Percentiles rank a stretch among this genome's conserved stretches.
Conservation (phyloP, 495 filamentous ascomycete genomes). For the Podospora australis region DNA sequence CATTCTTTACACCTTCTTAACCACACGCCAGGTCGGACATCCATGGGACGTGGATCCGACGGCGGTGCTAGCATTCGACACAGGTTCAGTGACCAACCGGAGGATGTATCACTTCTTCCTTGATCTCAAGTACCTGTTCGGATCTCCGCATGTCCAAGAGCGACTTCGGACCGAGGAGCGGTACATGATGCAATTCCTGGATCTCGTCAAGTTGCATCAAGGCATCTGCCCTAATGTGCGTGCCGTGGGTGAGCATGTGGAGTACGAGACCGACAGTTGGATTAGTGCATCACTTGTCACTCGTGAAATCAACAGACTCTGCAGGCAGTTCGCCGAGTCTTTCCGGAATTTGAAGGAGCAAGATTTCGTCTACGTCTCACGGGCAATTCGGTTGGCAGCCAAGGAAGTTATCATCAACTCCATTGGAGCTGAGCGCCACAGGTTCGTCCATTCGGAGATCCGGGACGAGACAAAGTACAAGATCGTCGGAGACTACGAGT, state of each 20-base stretch:
- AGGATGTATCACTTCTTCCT: conserved; percentile 96
- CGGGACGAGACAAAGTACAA: conserved; percentile 80
- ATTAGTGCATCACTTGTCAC: conserved; percentile 93
- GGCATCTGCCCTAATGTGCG: conserved; percentile 92
- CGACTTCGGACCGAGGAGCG: conserved; percentile 73
- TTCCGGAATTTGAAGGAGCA: conserved; percentile 63
- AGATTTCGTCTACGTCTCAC: conserved; percentile 54
- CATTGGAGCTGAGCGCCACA: conserved; percentile 75
- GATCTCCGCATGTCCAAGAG: conserved; percentile 78
- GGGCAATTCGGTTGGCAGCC: conserved; percentile 70
- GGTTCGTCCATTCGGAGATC: conserved; percentile 84
- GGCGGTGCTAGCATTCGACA: conserved; percentile 84
- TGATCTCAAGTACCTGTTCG: conserved; percentile 83
- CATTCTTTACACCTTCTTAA: conserved; percentile 95
- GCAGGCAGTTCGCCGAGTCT: conserved; percentile 78
- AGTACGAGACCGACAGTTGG: conserved; percentile 98
- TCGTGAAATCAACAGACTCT: conserved; percentile 86
- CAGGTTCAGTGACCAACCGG: conserved; percentile 86
- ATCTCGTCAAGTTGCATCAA: conserved; percentile 90
- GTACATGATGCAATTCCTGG: conserved; percentile 89
- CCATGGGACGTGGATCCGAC: conserved; percentile 77
- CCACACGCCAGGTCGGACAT: conserved; percentile 88
- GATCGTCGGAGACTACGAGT: conserved; percentile 66
- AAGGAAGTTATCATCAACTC: conserved; percentile 78
- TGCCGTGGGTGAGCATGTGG: conserved; percentile 89